These are phyloP conservation scores for Drechslerella stenobrocha DNA, from an alignment of 2,329 filamentous ascomycete genomes.

Conservation along the genomic window DNA sequence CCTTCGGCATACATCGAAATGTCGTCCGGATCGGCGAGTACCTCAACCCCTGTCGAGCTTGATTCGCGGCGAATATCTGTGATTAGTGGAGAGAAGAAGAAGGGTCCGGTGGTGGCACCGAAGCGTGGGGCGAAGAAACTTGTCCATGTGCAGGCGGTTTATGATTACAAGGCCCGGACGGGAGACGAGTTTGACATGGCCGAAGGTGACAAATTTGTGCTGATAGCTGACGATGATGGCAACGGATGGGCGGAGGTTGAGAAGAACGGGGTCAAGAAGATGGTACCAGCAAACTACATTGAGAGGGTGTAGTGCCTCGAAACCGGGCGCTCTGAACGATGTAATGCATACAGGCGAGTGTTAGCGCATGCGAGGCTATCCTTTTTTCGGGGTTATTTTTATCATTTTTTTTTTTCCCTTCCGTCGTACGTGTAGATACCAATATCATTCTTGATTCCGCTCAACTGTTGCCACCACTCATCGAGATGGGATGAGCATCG, in stretches of 20 bases:
- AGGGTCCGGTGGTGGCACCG: conserved; percentile 88
- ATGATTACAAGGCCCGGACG: conserved; percentile 84
- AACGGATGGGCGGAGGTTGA: conserved; percentile 98
- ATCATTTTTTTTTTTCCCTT: conserved; percentile 2
- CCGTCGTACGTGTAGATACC: background rate
- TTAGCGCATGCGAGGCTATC: background rate
- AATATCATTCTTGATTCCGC: background rate
- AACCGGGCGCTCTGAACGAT: too few species aligned
- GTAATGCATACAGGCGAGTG: too few species aligned
- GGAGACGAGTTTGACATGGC: conserved; percentile 86
- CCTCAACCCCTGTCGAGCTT: conserved; percentile 54
- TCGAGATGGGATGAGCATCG: conserved; percentile 8
- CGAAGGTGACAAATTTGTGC: conserved; percentile 87
- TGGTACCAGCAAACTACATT: conserved; percentile 92
- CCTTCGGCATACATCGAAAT: conserved; percentile 83
- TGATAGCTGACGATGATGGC: conserved; percentile 82
- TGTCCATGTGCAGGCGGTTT: conserved; percentile 88
- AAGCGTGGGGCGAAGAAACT: conserved; percentile 89
- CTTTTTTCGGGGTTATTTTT: conserved; percentile 7
- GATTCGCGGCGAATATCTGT: conserved; percentile 27
- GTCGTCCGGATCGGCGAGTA: conserved; percentile 57
- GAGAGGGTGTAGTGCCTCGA: conserved; percentile 71
- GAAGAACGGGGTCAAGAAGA: conserved; percentile 80
- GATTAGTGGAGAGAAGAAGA: conserved; percentile 66
- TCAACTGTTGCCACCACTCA: too few species aligned